These are phyloP conservation scores for Camelina hispida DNA, from an alignment of 345 rosid genomes.

Conservation along the genomic window DNA sequence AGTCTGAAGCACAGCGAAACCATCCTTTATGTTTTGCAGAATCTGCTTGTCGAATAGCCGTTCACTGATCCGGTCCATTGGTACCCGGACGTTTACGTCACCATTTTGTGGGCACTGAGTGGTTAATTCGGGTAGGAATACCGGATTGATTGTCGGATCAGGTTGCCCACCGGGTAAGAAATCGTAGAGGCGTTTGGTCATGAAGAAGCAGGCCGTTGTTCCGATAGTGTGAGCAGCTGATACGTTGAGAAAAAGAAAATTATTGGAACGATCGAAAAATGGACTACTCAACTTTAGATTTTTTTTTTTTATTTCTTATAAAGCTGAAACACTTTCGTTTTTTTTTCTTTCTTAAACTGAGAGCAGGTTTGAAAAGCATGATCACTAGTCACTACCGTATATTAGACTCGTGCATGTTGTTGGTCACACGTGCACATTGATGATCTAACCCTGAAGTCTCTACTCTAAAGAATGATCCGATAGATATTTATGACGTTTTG, in stretches of 20 bases:
- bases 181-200: constrained; percentile 67
- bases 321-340: neutral
- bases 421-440: constrained; percentile 16
- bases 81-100: constrained; percentile 57
- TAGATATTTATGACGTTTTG: neutral
- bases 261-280: neutral
- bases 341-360: neutral
- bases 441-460: no score
- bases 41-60: constrained; percentile 61
- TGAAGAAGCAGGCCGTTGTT: constrained; percentile 87
- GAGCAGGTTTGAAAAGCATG: constrained; percentile 2
- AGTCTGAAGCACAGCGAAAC: constrained; percentile 74
- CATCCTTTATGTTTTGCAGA: constrained; percentile 60
- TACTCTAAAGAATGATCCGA: neutral
- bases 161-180: constrained; percentile 57
- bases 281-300: neutral
- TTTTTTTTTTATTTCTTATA: neutral
- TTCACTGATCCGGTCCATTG: constrained; percentile 63
- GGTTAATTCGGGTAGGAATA: constrained; percentile 52
- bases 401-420: constrained; percentile 12
- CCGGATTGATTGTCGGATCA: constrained; percentile 63
- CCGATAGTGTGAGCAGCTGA: constrained; percentile 90
- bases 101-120: constrained; percentile 62
- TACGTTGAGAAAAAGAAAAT: neutral
- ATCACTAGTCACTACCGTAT: neutral